These are phyloP conservation scores for Tetracladium marchalianum DNA, from an alignment of 495 filamentous ascomycete genomes.

Conservation along the genomic window DNA sequence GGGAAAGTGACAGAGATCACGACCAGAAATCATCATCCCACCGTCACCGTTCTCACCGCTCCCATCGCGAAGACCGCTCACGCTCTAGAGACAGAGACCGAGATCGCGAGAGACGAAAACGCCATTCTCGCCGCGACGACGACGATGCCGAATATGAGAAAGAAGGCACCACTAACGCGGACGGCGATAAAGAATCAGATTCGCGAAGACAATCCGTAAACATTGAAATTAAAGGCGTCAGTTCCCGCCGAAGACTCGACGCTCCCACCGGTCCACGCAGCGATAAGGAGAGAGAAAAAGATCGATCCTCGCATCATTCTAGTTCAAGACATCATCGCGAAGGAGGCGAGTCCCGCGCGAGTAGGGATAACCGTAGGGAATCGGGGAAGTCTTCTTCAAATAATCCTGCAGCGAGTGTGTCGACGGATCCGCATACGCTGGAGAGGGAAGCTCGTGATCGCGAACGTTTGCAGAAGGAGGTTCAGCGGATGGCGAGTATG, in stretches of 20 bases:
- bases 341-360: not conserved
- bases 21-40: conserved; percentile 23
- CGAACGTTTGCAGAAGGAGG: conserved; percentile 68
- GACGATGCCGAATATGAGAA: conserved; percentile 31
- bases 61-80: conserved; percentile 14
- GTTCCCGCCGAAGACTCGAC: conserved; percentile 22
- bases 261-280: conserved; percentile 20
- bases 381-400: not conserved
- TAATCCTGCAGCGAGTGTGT: too few species aligned
- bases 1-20: conserved; percentile 22
- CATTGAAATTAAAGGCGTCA: conserved; percentile 29
- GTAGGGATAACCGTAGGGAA: conserved; percentile 1
- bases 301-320: conserved; percentile 6
- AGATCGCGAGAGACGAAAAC: conserved; percentile 22
- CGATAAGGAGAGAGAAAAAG: conserved; percentile 8
- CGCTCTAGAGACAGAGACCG: conserved; percentile 33
- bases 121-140: conserved; percentile 29
- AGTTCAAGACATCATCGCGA: conserved; percentile 1
- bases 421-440: conserved; percentile 55
- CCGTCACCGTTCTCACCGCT: conserved; percentile 17
- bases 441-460: conserved; percentile 70
- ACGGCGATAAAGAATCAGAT: conserved; percentile 19
- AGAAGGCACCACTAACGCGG: conserved; percentile 11
- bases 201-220: conserved; percentile 24
- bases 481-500: conserved; percentile 57